These are phyloP conservation scores for Ploettnerulaceae sp. DNA, from an alignment of 2,329 filamentous ascomycete species.

Conservation along the genomic window DNA sequence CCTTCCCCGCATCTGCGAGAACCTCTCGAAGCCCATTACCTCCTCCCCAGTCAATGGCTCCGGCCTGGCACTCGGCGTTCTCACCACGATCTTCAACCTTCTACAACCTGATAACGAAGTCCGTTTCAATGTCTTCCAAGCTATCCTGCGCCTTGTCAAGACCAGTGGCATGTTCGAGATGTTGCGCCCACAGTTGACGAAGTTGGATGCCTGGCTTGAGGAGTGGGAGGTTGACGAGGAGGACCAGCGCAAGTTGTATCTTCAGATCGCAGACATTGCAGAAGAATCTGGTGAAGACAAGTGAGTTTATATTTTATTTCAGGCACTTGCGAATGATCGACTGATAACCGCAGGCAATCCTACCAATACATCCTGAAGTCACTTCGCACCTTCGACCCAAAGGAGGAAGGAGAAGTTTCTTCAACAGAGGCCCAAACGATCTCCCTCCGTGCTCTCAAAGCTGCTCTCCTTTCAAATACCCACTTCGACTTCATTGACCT, in stretches of 20 bases:
- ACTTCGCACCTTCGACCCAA: slow-evolving; percentile 54
- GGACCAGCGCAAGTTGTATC: slow-evolving; percentile 78
- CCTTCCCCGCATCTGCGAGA: slow-evolving; percentile 81
- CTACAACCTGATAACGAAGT: slow-evolving; percentile 70
- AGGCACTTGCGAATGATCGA: slow-evolving; percentile 7
- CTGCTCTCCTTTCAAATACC: slow-evolving; percentile 58
- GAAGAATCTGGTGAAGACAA: slow-evolving; percentile 71
- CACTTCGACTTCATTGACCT: slow-evolving; percentile 72
- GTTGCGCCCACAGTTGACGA: slow-evolving; percentile 76
- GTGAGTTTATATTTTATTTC: slow-evolving; percentile 43
- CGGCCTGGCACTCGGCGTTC: slow-evolving; percentile 79
- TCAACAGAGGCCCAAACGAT: slow-evolving; percentile 57
- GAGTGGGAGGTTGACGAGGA: slow-evolving; percentile 80
- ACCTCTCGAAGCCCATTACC: slow-evolving; percentile 80
- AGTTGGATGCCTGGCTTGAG: slow-evolving; percentile 75
- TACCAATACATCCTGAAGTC: slow-evolving; percentile 65
- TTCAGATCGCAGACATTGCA: slow-evolving; percentile 77
- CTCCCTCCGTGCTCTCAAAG: slow-evolving; percentile 61
- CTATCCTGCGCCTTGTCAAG: slow-evolving; percentile 81
- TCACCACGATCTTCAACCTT: slow-evolving; percentile 96
- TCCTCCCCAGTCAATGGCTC: slow-evolving; percentile 81
- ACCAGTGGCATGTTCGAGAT: slow-evolving; percentile 72
- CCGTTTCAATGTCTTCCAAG: slow-evolving; percentile 85
- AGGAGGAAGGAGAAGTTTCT: slow-evolving; percentile 49
- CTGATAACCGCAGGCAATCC: slow-evolving; percentile 42